A percentile compares a stretch with the other conserved stretches of the same genome.
Evolutionary conservation across 352 stramenopile species (phyloP).

Genomic region (Phytophthora agathidicida): DNA sequence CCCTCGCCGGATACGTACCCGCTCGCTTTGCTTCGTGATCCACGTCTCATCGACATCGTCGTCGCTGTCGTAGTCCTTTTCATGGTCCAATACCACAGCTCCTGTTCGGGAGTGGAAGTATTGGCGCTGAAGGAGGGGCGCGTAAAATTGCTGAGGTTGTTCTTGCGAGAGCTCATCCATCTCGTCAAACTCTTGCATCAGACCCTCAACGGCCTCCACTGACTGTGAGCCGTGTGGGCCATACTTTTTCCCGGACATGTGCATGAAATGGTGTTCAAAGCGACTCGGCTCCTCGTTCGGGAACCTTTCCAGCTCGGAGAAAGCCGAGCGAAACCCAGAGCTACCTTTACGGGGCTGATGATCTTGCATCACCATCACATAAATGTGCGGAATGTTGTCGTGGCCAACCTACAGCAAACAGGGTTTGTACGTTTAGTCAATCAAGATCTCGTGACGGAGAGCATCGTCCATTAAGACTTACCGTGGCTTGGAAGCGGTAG

Average conservation of each 20-base stretch:
- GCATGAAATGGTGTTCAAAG: constrained; percentile 74
- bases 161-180: constrained; percentile 63
- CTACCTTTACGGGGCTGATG: constrained; percentile 26
- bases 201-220: constrained; percentile 52
- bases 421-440: background rate
- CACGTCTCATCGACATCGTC: constrained; percentile 90
- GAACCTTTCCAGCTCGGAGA: constrained; percentile 65
- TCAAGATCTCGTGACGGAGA: background rate
- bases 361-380: constrained; percentile 65
- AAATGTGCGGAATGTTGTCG: constrained; percentile 85
- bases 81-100: constrained; percentile 79
- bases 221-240: constrained; percentile 26
- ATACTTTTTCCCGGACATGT: constrained; percentile 62
- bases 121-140: constrained; percentile 76
- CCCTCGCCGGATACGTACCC: constrained; percentile 34
- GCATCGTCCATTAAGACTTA: constrained; percentile 20
- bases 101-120: constrained; percentile 90
- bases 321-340: constrained; percentile 30
- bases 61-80: constrained; percentile 89
- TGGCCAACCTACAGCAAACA: constrained; percentile 54
- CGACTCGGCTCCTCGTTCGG: constrained; percentile 52
- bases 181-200: constrained; percentile 82
- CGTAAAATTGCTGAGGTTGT: constrained; percentile 75
- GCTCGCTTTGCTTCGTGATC: constrained; percentile 88
- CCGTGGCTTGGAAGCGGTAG: constrained; percentile 79